These are phyloP conservation scores for Nannochloropsis salina DNA, from an alignment of 108 stramenopile species.

Conservation along the genomic window DNA sequence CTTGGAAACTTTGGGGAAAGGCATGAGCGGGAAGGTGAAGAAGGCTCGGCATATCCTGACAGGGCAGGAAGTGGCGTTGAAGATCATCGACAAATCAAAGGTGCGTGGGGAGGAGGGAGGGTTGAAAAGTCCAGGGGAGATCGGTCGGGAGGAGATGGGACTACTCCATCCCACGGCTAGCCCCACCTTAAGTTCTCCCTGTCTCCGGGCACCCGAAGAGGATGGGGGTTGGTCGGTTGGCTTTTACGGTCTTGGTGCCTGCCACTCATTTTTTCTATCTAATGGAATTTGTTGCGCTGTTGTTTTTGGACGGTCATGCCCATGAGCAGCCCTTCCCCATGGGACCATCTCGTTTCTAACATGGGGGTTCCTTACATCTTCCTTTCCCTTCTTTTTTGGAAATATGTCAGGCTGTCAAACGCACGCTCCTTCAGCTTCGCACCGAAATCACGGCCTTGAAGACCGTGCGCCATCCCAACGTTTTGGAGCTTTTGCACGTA, in stretches of 20 bases:
- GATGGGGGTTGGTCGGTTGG: no score
- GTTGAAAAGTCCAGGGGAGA: slow-evolving; percentile 38
- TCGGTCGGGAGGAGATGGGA: slow-evolving; percentile 22
- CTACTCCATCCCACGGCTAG: not conserved
- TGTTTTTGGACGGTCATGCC: no score
- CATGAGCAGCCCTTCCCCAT: not conserved
- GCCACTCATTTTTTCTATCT: no score
- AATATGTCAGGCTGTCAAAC: not conserved
- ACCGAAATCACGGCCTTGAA: not conserved
- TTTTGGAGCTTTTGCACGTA: slow-evolving; percentile 1
- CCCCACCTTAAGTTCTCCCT: not conserved
- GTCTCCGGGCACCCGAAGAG: not conserved
- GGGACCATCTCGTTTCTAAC: not conserved
- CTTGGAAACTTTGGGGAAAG: slow-evolving; percentile 49
- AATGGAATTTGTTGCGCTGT: no score
- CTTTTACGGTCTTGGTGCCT: no score
- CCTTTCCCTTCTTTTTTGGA: slow-evolving; percentile 25
- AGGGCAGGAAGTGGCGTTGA: slow-evolving; percentile 45
- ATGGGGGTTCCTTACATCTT: not conserved
- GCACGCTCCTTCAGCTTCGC: not conserved
- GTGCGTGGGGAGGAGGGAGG: slow-evolving; percentile 44
- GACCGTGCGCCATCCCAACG: not conserved
- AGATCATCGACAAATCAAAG: slow-evolving; percentile 49
- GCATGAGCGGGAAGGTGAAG: slow-evolving; percentile 57
- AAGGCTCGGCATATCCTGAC: slow-evolving; percentile 41